These are phyloP conservation scores for Papilionanthe hybrid DNA, from an alignment of 116 monocot genomes.

Conservation along the genomic window DNA sequence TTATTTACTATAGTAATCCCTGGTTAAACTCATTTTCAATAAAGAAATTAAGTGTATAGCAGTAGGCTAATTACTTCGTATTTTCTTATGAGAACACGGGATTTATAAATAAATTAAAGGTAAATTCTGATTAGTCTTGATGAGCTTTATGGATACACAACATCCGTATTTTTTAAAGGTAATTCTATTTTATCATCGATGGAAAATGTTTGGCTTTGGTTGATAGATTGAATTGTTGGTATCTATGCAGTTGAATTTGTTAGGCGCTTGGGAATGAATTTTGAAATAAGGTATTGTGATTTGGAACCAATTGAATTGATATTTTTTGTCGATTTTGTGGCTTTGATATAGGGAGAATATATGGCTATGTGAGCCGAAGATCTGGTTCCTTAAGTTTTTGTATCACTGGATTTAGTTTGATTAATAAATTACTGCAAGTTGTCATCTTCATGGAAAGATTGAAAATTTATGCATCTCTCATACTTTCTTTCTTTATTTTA, in stretches of 20 bases:
- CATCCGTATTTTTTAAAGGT: not conserved
- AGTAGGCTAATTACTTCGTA: no score
- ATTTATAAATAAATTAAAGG: not conserved
- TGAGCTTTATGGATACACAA: not conserved
- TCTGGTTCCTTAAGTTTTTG: not conserved
- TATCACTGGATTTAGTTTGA: not conserved
- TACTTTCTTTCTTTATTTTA: no score
- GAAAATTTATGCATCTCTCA: no score
- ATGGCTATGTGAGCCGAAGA: not conserved
- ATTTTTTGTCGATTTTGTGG: not conserved
- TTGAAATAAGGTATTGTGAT: no score
- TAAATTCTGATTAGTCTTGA: not conserved
- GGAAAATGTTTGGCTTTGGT: not conserved
- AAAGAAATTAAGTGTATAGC: not conserved
- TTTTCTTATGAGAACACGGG: no score
- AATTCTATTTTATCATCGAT: not conserved
- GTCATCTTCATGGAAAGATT: no score
- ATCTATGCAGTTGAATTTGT: not conserved
- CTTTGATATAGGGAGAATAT: not conserved
- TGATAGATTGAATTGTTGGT: not conserved
- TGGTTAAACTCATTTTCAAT: not conserved
- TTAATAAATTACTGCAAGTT: not conserved
- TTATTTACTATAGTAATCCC: no score
- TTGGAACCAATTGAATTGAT: not conserved
- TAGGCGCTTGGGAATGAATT: not conserved